Evolutionary conservation across 306 rosid species (phyloP), one percentile per base, ranked within the genome.

Genomic region (Phaseolus lunatus): DNA sequence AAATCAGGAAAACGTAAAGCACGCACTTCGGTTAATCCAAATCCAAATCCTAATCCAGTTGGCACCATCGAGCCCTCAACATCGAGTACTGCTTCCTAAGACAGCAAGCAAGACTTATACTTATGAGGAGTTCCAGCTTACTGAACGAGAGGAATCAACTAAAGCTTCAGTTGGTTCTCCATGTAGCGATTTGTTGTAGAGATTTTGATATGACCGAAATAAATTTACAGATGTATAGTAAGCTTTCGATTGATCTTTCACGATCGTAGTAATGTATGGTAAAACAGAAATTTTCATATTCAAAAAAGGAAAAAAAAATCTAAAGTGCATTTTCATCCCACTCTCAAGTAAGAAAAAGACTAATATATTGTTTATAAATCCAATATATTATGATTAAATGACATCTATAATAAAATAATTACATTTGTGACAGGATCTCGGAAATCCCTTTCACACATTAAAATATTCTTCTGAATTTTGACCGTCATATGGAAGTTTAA

Each of bases 21-120:
- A 52, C 81, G 86, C 27, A 85, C 63, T 18, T 73, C 67, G 70
- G 83, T 76, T 22, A 76, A 87, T 39, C 49, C 81, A 58, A 87
- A 87, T 39, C 49, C 81, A 58, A 87, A 85, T 67, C 41, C 89
- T 6, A 89, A 88, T 84, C 79, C 90, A 16, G 85, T 90, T 69
- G 84, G 86, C 43, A 77, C 85, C 19, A 84, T 78, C 3, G 85
- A 88, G 83, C 71, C 98, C 27, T 90, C 97, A 41, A 39, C 88
- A 74, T 67, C 95, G 19, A 80, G 88, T 67, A 84, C 90, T 13
- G 78, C 63, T 50, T 73, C 87, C 35, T 84, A 85, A 57, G 75
- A 75, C 68, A 24, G 79, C 41, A 76, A 80, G 20, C 52, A 1
- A 65, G n/a, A 14, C 27, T 37, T 22, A 19, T 22, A 56, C 13